Evolutionary conservation across 179 eudicot genomes (phyloP).

Genomic region (Spinacia oleracea): DNA sequence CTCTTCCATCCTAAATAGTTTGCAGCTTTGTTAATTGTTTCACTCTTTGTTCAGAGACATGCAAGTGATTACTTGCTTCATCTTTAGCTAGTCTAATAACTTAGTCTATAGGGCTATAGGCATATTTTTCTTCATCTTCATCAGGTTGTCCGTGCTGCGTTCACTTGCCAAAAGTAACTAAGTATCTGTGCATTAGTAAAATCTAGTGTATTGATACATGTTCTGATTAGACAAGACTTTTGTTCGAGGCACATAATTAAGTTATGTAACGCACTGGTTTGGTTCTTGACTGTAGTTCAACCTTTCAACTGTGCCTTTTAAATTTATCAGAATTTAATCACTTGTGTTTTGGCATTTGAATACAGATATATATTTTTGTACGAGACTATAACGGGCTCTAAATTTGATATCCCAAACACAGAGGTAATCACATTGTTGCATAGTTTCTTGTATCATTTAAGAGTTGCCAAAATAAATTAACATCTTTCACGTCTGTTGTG

Average conservation of each 20-base stretch:
- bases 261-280: background rate
- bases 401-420: slow-evolving; percentile 56
- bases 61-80: background rate
- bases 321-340: background rate
- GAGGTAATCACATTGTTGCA: slow-evolving; percentile 37
- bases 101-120: background rate
- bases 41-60: background rate
- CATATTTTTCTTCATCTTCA: too few species aligned
- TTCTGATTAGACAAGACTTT: background rate
- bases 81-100: background rate
- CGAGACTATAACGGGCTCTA: slow-evolving; percentile 83
- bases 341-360: slow-evolving; percentile 9
- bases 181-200: background rate
- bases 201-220: background rate
- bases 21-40: background rate
- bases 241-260: background rate
- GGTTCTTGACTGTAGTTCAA: background rate
- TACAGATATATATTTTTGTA: slow-evolving; percentile 79
- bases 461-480: slow-evolving; percentile 10
- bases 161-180: background rate
- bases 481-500: slow-evolving; percentile 19
- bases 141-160: too few species aligned
- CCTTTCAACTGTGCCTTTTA: background rate
- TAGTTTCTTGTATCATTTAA: background rate
- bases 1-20: background rate